Base-by-base conservation (phyloP, 805 yeast genomes). In the Henningerozyma blattae region DNA sequence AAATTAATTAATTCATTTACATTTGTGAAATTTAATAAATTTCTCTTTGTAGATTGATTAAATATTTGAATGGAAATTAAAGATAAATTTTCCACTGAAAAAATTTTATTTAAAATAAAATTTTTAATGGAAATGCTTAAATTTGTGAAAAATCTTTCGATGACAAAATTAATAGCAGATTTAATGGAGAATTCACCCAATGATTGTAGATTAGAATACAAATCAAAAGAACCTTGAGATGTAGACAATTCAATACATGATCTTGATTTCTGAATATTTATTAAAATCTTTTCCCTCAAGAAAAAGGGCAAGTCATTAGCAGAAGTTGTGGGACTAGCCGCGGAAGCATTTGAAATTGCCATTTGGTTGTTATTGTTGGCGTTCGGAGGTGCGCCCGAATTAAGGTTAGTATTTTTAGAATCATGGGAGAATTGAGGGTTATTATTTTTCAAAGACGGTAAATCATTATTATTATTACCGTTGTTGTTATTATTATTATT, bases 131-230 rank as follows among this genome's bases (percentile, higher is more conserved):
- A 67, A 7, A 67, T 64, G 4, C 20, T 30, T 29, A 75, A 57
- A 34, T 67, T 68, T 19, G 61, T 62, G 46, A 77, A 75, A 42
- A 74, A 74, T 42, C 75, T 65, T 44, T 79, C 89, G 34, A 82
- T 59, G 10, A 79, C 70, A 46, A 69, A 72, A 3, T 79, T 64
- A 5, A 77, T 63, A 2, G 82, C 64, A 0, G 81, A 59, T 3
- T 64, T 48, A 2, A 77, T 62, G 4, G 77, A 63, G 5, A 70
- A 56, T 36, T 69, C 62, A 0, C 94, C 94, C 33, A 82, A 52
- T 8, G 54, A 62, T 45, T 68, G 72, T 5, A 77, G 47, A 41
- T 74, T 72, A 15, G 70, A 68, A 40, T 41, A 46, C 24, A 46
- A 32, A 15, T 51, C 51, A 18, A 42, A 34, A 15, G 49, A 40